These are phyloP conservation scores for Nigrospora osmanthi DNA, from an alignment of 2,329 filamentous ascomycete genomes.

Conservation along the genomic window DNA sequence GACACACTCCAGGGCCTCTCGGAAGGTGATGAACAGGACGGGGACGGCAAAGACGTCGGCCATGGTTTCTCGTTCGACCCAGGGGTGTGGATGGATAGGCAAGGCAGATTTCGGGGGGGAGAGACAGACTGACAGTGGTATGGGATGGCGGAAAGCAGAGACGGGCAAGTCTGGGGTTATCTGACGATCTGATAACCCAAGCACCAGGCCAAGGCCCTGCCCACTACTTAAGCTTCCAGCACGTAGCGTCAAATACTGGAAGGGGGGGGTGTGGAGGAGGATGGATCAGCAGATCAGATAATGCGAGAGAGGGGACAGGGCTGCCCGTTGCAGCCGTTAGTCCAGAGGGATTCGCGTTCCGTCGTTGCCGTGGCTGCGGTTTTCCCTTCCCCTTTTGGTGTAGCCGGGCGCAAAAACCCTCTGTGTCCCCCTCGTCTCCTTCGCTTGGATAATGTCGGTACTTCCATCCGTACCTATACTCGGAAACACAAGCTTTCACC, in stretches of 20 bases:
- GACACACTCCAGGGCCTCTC: constrained; percentile 74
- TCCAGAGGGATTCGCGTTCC: too few relatives aligned
- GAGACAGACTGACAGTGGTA: too few relatives aligned
- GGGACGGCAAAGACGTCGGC: constrained; percentile 19
- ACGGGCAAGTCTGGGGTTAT: neutral
- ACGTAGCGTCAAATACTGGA: too few relatives aligned
- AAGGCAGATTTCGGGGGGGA: neutral
- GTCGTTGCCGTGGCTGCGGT: too few relatives aligned
- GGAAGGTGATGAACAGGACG: constrained; percentile 80
- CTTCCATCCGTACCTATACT: too few relatives aligned
- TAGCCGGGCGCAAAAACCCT: too few relatives aligned
- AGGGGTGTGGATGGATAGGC: neutral
- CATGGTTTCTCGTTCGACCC: neutral
- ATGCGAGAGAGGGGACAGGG: neutral
- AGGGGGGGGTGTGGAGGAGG: too few relatives aligned
- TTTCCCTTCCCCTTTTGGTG: too few relatives aligned
- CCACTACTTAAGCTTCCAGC: too few relatives aligned
- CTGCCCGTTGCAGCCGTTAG: too few relatives aligned
- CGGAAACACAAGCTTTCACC: neutral
- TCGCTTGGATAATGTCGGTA: too few relatives aligned
- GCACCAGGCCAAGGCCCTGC: neutral
- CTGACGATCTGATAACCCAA: neutral
- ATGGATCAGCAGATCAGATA: neutral
- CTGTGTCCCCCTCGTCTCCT: too few relatives aligned
- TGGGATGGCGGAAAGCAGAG: neutral